Base-by-base conservation (phyloP, 805 yeast species). In the Candida ulmi region DNA sequence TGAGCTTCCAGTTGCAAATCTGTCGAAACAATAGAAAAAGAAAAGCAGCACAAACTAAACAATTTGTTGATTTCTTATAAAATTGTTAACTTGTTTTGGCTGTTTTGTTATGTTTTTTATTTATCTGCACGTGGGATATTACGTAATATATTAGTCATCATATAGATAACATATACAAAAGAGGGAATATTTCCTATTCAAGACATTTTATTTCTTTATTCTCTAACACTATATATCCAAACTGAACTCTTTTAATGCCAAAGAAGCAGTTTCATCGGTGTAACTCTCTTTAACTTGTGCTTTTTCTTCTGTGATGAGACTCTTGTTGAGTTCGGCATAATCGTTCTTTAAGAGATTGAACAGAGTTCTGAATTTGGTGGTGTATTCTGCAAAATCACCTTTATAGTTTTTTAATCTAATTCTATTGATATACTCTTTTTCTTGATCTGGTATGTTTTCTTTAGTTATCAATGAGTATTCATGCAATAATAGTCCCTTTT, bases 341-440 rank as follows among this genome's bases (percentile, higher is more conserved):
- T 41, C 46, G 2, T 16, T 27, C 29, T 46, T 46, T 15, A 46
- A 16, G 11, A 31, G 12, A 2, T 36, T 27, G 40, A 52, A 44
- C 17, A 51, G 28, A 15, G 38, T 40, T 30, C 42, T 35, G 39
- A 54, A 46, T 23, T 44, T 47, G 6, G 47, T 40, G 23, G 45
- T 46, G 21, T 45, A 49, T 34, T 55, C 60, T 12, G 41, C 54
- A 35, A 37, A 55, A 33, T 55, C 60, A 12, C 60, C 60, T 33
- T 48, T 52, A 35, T 55, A 55, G 30, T 45, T 50, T 37, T 52
- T 52, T 23, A 55, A 35, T 36, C 55, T 51, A 18, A 51, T 21
- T 39, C 57, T 42, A 8, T 29, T 38, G 30, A 30, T 35, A 4
- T 40, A 33, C 4, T 47, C 41, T 23, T 47, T 57, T 17, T 46